Percentiles rank a stretch among this genome's conserved stretches.
Evolutionary conservation across 2,329 filamentous ascomycete species (phyloP).

Genomic region (Phaeosphaeriaceae sp.): DNA sequence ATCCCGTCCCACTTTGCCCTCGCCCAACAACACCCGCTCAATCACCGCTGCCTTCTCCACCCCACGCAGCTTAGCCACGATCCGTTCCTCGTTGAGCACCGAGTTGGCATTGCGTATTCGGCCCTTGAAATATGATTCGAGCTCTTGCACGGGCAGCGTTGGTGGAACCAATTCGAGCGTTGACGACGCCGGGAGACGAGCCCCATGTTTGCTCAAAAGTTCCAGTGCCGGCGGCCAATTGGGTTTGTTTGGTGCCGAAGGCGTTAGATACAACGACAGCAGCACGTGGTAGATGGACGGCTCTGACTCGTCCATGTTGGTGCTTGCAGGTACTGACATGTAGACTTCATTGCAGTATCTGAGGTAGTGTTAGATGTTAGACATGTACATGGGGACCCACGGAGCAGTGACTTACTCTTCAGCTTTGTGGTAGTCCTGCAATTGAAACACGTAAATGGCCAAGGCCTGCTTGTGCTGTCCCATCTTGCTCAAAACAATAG

Average conservation of each 20-base stretch:
- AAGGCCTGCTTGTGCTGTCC: constrained; percentile 92
- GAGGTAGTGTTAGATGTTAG: constrained; percentile 38
- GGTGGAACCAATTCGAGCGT: constrained; percentile 87
- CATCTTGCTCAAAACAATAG: constrained; percentile 93
- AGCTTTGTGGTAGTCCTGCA: constrained; percentile 85
- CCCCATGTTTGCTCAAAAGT: constrained; percentile 90
- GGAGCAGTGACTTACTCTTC: constrained; percentile 71
- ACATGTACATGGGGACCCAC: background rate
- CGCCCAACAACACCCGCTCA: constrained; percentile 75
- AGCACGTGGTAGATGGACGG: constrained; percentile 92
- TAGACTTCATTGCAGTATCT: constrained; percentile 85
- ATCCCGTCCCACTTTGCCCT: constrained; percentile 65
- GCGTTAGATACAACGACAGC: constrained; percentile 85
- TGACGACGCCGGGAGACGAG: constrained; percentile 84
- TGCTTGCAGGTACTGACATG: constrained; percentile 52
- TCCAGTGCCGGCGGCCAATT: constrained; percentile 82
- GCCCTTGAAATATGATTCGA: constrained; percentile 90
- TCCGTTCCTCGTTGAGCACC: constrained; percentile 78
- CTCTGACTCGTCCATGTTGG: constrained; percentile 61
- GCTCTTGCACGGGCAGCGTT: constrained; percentile 75
- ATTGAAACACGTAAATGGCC: constrained; percentile 97
- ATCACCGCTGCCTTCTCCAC: constrained; percentile 82
- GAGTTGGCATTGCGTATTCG: constrained; percentile 87
- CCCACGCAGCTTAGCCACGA: constrained; percentile 78
- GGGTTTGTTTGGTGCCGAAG: constrained; percentile 73